phyloP scores from a whole-genome alignment of 2,329 filamentous ascomycete species.

The Capronia americana region DNA sequence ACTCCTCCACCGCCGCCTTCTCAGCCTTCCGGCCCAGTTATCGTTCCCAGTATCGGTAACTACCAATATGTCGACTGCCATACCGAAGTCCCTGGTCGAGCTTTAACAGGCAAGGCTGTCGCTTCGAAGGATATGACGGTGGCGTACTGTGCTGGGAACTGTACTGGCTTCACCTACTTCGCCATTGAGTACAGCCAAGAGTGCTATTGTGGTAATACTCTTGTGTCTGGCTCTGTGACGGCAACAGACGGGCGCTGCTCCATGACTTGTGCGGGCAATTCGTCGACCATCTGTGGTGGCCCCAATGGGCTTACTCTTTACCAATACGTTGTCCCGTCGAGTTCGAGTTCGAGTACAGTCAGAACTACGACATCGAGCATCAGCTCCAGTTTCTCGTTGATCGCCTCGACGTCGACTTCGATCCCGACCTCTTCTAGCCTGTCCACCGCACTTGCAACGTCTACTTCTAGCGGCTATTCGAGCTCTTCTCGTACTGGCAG shows the following conservation, averaged over 20 bases:
- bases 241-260: slow-evolving; percentile 31
- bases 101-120: slow-evolving; percentile 30
- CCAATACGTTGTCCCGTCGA: slow-evolving; percentile 21
- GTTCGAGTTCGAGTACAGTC: slow-evolving; percentile 23
- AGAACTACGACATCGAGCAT: slow-evolving; percentile 10
- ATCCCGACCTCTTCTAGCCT: not conserved
- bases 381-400: not conserved
- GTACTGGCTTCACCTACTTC: slow-evolving; percentile 44
- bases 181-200: slow-evolving; percentile 50
- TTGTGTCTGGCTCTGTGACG: slow-evolving; percentile 28
- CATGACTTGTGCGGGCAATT: slow-evolving; percentile 41
- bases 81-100: slow-evolving; percentile 32
- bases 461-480: not conserved
- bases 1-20: slow-evolving; percentile 20
- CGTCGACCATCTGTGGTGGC: slow-evolving; percentile 41
- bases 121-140: slow-evolving; percentile 31
- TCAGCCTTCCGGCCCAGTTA: slow-evolving; percentile 24
- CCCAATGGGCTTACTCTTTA: slow-evolving; percentile 40
- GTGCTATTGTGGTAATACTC: slow-evolving; percentile 45
- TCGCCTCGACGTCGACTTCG: not conserved
- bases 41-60: slow-evolving; percentile 29
- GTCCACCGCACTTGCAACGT: not conserved
- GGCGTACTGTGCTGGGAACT: slow-evolving; percentile 32
- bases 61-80: slow-evolving; percentile 35
- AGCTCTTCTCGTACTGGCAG: slow-evolving; percentile 10